Evolutionary conservation across 805 yeast species (phyloP), one percentile per base, ranked within the genome.

Genomic region (Geotrichum ghanense): DNA sequence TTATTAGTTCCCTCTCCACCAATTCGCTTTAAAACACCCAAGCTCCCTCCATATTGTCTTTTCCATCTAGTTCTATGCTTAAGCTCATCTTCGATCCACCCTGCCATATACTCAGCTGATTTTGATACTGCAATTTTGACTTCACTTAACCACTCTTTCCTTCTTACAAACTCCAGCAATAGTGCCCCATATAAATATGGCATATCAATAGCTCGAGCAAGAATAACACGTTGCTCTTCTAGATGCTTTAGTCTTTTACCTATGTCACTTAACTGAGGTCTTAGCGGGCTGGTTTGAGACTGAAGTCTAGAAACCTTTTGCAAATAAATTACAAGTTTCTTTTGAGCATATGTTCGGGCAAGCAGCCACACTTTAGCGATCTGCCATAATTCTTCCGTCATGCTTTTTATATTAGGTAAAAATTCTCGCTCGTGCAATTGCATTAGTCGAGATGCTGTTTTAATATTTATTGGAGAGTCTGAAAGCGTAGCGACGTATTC

Each of bases 41-140:
- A 35, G 25, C 42, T 31, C 25, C 46, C 53, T 2, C 83, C 76
- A 56, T 83, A 83, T 46, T 77, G 80, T 45, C 71, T 67, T 3
- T 71, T 51, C 95, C 95, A 87, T 31, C 72, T 70, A 6, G 68
- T 65, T 53, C 88, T 71, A 47, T 69, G 70, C 46, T 65, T 63
- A 44, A 64, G 62, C 61, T 83, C 95, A 50, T 71, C 75, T 41
- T 74, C 79, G 21, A 73, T 73, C 45, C 79, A 60, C 46, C 70
- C 61, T 22, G 81, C 77, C 49, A 81, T 66, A 45, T 74, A 78
- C 53, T 80, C 88, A 22, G 78, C 62, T 21, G 57, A 51, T 6
- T 48, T 53, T 25, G 57, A 50, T 2, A 57, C 55, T 19, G 51
- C 46, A 3, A 47, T 12, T 41, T 50, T 46, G 23, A 56, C 45